phyloP scores from a whole-genome alignment of 371 early-diverging fungal species.

The Rhizopus delemar region DNA sequence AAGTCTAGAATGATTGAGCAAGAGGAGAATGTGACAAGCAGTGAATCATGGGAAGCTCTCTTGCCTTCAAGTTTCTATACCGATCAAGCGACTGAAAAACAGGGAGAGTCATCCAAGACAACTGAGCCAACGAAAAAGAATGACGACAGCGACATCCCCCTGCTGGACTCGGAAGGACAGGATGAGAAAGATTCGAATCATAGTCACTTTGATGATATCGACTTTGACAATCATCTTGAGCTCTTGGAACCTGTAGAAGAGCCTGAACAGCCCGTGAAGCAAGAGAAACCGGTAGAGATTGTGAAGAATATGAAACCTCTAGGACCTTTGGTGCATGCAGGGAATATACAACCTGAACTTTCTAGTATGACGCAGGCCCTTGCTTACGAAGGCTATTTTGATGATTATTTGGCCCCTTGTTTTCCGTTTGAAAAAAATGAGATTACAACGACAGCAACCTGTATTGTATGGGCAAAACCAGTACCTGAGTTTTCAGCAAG shows the following conservation, averaged over 20 bases:
- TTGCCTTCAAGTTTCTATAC: constrained; percentile 10
- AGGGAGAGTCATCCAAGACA: background rate
- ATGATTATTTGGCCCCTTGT: constrained; percentile 8
- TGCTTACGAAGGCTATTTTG: constrained; percentile 1
- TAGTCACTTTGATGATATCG: background rate
- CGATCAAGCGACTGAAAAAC: background rate
- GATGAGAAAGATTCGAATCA: background rate
- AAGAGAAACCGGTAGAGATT: background rate
- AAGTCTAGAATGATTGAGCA: constrained; percentile 1
- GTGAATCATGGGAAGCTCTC: constrained; percentile 8
- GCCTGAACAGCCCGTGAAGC: background rate
- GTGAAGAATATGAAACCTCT: no score
- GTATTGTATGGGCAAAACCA: constrained; percentile 5
- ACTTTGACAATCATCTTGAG: background rate
- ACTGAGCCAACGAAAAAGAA: background rate
- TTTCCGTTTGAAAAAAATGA: constrained; percentile 17
- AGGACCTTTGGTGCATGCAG: no score
- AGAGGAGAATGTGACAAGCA: background rate
- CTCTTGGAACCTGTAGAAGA: background rate
- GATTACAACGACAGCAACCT: background rate
- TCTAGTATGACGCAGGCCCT: no score
- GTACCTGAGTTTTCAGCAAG: constrained; percentile 10
- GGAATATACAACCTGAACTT: no score
- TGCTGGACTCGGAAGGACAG: no score
- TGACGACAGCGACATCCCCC: background rate